Evolutionary conservation across 169 alveolate species (phyloP), one percentile per base, ranked within the genome.

Genomic region (Babesia bovis): DNA sequence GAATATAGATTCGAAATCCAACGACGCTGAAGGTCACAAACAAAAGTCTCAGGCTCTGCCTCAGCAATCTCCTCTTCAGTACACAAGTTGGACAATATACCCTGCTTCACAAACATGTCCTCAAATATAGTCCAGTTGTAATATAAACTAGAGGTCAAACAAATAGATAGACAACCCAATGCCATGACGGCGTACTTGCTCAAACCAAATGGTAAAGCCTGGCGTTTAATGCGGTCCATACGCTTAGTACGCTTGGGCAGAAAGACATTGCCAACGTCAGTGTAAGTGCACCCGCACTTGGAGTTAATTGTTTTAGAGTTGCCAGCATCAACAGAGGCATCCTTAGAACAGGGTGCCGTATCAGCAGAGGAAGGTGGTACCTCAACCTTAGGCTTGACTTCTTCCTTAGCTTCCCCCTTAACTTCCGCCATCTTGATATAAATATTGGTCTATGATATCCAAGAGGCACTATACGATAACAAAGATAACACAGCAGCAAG

Each of bases 61-160:
- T 7, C 55, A 0, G 13, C 0, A 4, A 66, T 42, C 45, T 77
- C 79, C 25, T 57, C 56, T n/a, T 66, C 85, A 1, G 82, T 66
- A 36, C 85, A 77, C 23, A 77, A 32, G 5, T 33, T 21, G 26
- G 44, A 63, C 28, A 77, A 45, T 23, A 56, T 66, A 9, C 56
- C 51, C 19, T 77, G 52, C 6, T 32, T 26, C 58, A 77, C 49
- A 17, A 77, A 66, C 42, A 66, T 51, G 26, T 52, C 66, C 76
- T 77, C 85, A 36, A 77, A 60, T 25, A 63, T 65, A 15, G 85
- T 55, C 85, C 85, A 77, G 72, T 77, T 77, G 55, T 77, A 66
- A 56, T 77, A 77, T 58, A 68, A 44, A 66, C 85, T 77, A 5
- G 82, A 67, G 21, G 85, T 45, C 21, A 77, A 40, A 45, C 68